Conservation (phyloP, 768 basidiomycete genomes). For the Tylopilus felleus region DNA sequence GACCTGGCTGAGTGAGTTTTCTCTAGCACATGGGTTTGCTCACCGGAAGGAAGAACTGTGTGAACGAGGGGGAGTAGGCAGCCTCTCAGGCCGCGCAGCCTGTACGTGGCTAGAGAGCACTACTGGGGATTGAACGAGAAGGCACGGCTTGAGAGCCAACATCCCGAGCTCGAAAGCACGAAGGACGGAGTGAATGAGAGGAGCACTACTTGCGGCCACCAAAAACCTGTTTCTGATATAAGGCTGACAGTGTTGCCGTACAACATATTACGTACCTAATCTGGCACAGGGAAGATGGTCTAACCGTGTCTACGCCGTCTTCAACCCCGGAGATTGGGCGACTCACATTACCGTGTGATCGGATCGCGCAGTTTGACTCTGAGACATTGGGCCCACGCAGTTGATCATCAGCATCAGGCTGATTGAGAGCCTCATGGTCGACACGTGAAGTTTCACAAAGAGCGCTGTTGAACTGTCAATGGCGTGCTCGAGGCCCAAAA, state of each 20-base stretch:
- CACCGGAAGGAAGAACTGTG: constrained; percentile 53
- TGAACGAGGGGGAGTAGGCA: constrained; percentile 29
- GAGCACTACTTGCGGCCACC: neutral
- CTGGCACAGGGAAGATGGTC: constrained; percentile 13
- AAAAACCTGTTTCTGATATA: constrained; percentile 15
- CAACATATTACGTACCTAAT: constrained; percentile 9
- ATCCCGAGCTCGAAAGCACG: constrained; percentile 12
- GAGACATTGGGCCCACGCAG: neutral
- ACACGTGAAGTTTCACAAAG: neutral
- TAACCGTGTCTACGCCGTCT: neutral
- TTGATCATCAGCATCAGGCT: neutral
- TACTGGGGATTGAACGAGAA: constrained; percentile 9
- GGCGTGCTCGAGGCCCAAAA: neutral
- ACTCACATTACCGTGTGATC: constrained; percentile 17
- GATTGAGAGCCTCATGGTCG: neutral
- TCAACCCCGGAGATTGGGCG: neutral
- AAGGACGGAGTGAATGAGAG: neutral
- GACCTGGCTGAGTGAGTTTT: constrained; percentile 4
- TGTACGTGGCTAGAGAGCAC: constrained; percentile 36
- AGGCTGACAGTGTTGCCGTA: constrained; percentile 22
- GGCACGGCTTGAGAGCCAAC: constrained; percentile 18
- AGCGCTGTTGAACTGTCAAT: neutral
- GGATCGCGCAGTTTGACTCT: neutral
- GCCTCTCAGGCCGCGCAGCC: constrained; percentile 19
- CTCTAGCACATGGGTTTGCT: constrained; percentile 9